Base-by-base conservation (phyloP, 176 grass and related monocot genomes). In the Cenchrus purpureus region DNA sequence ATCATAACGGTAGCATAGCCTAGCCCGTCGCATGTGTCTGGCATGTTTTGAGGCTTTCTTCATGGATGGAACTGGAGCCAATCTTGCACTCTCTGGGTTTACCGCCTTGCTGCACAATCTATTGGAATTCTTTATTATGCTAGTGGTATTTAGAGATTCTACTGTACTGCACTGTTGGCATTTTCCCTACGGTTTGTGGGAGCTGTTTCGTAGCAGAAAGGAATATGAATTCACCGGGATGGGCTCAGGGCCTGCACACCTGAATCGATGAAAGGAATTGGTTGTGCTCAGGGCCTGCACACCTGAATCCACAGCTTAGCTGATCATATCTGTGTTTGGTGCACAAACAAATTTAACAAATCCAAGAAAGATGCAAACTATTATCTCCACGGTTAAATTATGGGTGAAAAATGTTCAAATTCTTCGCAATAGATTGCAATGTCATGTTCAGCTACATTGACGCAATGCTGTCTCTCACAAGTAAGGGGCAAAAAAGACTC, bases 31-130 rank as follows among this genome's bases (percentile, higher is more conserved):
- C 74, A 88, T 65, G 57, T 68, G 10, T 52, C 5, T 61, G 52
- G 12, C 49, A 32, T 54, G 54, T 55, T 72, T 79, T 72, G 66
- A 53, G 53, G 37, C 65, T 71, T 34, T 37, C 19, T 81, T 28
- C 40, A 25, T 78, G 76, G 54, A 63, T 78, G 40, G 34, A 77
- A 42, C 54, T 42, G 16, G 49, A 53, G 40, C 78, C 37, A 20
- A 4, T 15, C 31, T 40, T 68, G 17, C 42, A 67, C 48, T 40
- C 28, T 67, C 6, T 56, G 16, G 3, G 1, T 65, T 32, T 40
- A 69, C 19, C 51, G 20, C 44, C 46, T 66, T 48, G 37, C 66
- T 57, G 25, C 66, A 82, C 17, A 79, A 34, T 65, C 16, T n/a
- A 5, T 65, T 65, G 14, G 60, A 52, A 13, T 19, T 77, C 12